Percentiles rank a stretch among this genome's conserved stretches.
These are phyloP conservation scores for Cladosporium sp. DNA, from an alignment of 2,329 filamentous ascomycete species.

Conservation along the genomic window DNA sequence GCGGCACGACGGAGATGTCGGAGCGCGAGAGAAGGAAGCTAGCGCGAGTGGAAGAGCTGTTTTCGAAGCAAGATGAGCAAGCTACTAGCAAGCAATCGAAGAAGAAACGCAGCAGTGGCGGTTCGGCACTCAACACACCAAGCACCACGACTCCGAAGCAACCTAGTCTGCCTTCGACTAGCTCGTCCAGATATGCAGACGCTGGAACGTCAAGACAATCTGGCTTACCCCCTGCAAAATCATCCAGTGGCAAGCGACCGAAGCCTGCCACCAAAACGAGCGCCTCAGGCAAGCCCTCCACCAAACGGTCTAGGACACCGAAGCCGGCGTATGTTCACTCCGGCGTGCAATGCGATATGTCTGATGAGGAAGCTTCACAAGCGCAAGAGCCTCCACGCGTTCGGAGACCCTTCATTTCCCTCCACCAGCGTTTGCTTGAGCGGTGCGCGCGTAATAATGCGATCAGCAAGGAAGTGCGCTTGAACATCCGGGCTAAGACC, in stretches of 20 bases:
- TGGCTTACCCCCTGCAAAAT: conserved; percentile 17
- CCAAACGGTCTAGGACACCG: conserved; percentile 14
- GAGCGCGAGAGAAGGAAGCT: conserved; percentile 58
- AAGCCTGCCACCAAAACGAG: conserved; percentile 6
- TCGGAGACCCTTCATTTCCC: conserved; percentile 23
- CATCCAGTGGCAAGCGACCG: conserved; percentile 16
- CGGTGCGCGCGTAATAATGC: conserved; percentile 30
- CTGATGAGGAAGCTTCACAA: conserved; percentile 24
- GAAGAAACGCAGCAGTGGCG: conserved; percentile 53
- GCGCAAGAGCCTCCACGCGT: conserved; percentile 14
- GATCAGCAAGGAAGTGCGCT: neutral
- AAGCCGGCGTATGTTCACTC: conserved; percentile 27
- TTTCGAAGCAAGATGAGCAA: conserved; percentile 55
- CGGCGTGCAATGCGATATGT: conserved; percentile 30
- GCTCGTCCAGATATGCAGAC: conserved; percentile 26
- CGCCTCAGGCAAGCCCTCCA: neutral
- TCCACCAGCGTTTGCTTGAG: conserved; percentile 27
- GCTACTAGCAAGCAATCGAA: conserved; percentile 44
- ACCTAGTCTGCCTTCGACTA: conserved; percentile 26
- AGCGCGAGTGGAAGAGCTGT: conserved; percentile 56
- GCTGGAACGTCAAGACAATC: conserved; percentile 23
- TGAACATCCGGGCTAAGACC: conserved; percentile 13
- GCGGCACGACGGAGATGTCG: conserved; percentile 49
- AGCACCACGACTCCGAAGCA: conserved; percentile 40
- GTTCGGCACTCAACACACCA: conserved; percentile 47